Percentiles rank a stretch among this genome's conserved stretches.
phyloP scores from a whole-genome alignment of 2,329 filamentous ascomycete genomes.

The Xylaria sp. region DNA sequence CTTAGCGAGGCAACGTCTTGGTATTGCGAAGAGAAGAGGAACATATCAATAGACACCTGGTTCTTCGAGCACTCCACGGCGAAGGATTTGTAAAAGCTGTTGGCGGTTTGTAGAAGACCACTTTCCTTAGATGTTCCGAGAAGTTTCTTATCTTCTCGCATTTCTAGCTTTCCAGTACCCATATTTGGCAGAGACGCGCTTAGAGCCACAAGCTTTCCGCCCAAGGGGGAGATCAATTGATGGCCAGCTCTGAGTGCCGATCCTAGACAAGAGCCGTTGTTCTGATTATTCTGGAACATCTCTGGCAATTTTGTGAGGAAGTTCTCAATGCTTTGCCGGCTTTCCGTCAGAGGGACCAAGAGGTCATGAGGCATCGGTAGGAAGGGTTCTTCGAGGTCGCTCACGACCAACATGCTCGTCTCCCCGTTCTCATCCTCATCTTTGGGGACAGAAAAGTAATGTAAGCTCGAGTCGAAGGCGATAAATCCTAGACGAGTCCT shows the following conservation, averaged over 20 bases:
- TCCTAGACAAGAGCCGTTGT: constrained; percentile 90
- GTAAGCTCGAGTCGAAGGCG: constrained; percentile 91
- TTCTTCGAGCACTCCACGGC: constrained; percentile 99
- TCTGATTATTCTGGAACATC: constrained; percentile 97
- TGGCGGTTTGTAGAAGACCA: constrained; percentile 85
- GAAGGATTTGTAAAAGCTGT: constrained; percentile 99
- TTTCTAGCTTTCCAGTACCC: constrained; percentile 87
- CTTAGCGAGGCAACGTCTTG: constrained; percentile 97
- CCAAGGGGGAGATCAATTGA: constrained; percentile 92
- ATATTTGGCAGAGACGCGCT: constrained; percentile 90
- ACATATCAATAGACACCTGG: constrained; percentile 98
- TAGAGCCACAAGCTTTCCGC: constrained; percentile 93
- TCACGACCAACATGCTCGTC: constrained; percentile 91
- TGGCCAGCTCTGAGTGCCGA: constrained; percentile 92
- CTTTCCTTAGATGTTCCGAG: constrained; percentile 94
- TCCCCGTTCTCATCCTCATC: constrained; percentile 87
- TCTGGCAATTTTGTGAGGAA: constrained; percentile 91
- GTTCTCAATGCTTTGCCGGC: constrained; percentile 87
- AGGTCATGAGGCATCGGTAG: constrained; percentile 92
- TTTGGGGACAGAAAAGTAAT: constrained; percentile 95
- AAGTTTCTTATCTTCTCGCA: constrained; percentile 96
- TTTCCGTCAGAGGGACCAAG: constrained; percentile 87
- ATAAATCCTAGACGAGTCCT: constrained; percentile 94
- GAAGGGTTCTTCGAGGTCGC: constrained; percentile 95
- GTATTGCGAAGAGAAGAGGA: constrained; percentile 94